phyloP scores from a whole-genome alignment of 2,329 filamentous ascomycete genomes.

The Gyromitra esculenta region DNA sequence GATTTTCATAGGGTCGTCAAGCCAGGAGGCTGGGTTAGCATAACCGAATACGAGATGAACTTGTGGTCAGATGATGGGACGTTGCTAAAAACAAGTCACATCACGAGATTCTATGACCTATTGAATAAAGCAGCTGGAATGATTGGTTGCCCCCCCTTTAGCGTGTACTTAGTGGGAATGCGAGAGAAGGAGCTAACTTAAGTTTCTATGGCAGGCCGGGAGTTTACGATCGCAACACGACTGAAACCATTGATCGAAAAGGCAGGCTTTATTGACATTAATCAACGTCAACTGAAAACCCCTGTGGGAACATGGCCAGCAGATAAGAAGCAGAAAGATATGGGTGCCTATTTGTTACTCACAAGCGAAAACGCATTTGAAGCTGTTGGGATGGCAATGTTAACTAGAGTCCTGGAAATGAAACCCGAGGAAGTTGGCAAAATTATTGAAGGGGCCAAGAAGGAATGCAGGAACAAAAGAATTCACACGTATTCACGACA shows the following conservation, averaged over 20 bases:
- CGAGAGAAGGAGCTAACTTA: neutral
- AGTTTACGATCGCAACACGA: slow-evolving; percentile 25
- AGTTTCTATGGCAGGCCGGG: slow-evolving; percentile 3
- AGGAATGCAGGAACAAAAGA: slow-evolving; percentile 33
- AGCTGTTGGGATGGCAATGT: slow-evolving; percentile 42
- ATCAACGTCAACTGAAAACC: slow-evolving; percentile 62
- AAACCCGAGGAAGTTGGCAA: neutral
- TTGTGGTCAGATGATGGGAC: slow-evolving; percentile 29
- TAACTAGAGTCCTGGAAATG: slow-evolving; percentile 44
- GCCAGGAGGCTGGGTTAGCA: slow-evolving; percentile 52
- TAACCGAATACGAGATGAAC: slow-evolving; percentile 22
- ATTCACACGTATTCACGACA: slow-evolving; percentile 36
- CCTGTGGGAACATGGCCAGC: slow-evolving; percentile 65
- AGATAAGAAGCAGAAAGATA: slow-evolving; percentile 63
- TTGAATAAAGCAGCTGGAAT: slow-evolving; percentile 34
- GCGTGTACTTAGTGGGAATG: neutral
- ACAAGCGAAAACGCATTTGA: slow-evolving; percentile 40
- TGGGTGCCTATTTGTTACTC: slow-evolving; percentile 58
- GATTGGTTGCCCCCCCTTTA: slow-evolving; percentile 10
- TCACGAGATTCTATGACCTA: slow-evolving; percentile 12
- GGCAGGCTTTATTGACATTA: slow-evolving; percentile 56
- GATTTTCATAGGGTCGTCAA: slow-evolving; percentile 35
- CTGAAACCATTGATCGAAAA: slow-evolving; percentile 25
- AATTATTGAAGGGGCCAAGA: slow-evolving; percentile 18
- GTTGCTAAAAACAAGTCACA: neutral